Conservation (phyloP, 495 filamentous ascomycete genomes). For the Neurospora sp. region DNA sequence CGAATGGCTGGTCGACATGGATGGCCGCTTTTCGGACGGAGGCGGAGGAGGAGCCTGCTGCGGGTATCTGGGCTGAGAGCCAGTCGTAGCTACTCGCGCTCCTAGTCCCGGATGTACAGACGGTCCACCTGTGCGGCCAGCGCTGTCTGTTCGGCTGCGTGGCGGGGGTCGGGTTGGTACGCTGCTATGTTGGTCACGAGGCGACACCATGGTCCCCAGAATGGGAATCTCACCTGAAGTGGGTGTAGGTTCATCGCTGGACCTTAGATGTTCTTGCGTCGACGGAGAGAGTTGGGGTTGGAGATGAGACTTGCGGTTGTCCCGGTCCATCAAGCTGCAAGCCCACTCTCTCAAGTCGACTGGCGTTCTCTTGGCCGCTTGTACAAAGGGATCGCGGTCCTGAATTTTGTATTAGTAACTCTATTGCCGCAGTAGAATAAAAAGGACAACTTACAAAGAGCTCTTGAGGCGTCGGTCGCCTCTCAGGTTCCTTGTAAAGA, state of each 20-base stretch:
- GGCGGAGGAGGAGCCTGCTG: slow-evolving; percentile 9
- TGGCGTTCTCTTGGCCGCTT: slow-evolving; percentile 86
- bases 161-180: slow-evolving; percentile 33
- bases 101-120: slow-evolving; percentile 41
- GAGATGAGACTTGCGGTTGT: slow-evolving; percentile 88
- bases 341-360: slow-evolving; percentile 88
- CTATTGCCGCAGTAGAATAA: background rate
- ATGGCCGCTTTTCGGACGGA: slow-evolving; percentile 11
- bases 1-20: background rate
- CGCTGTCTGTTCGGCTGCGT: slow-evolving; percentile 29
- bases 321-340: slow-evolving; percentile 75
- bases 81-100: slow-evolving; percentile 35
- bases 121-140: slow-evolving; percentile 34
- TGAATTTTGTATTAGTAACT: slow-evolving; percentile 26
- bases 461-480: slow-evolving; percentile 83
- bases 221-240: slow-evolving; percentile 60
- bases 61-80: slow-evolving; percentile 29
- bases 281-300: slow-evolving; percentile 53
- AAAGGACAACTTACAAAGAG: slow-evolving; percentile 48
- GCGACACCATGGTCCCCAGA: slow-evolving; percentile 36
- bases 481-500: slow-evolving; percentile 74
- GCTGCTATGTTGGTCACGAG: slow-evolving; percentile 29
- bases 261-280: slow-evolving; percentile 47
- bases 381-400: slow-evolving; percentile 88
- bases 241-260: slow-evolving; percentile 45